These are phyloP conservation scores for Groenewaldozyma salmanticensis DNA, from an alignment of 805 yeast species.

Conservation along the genomic window DNA sequence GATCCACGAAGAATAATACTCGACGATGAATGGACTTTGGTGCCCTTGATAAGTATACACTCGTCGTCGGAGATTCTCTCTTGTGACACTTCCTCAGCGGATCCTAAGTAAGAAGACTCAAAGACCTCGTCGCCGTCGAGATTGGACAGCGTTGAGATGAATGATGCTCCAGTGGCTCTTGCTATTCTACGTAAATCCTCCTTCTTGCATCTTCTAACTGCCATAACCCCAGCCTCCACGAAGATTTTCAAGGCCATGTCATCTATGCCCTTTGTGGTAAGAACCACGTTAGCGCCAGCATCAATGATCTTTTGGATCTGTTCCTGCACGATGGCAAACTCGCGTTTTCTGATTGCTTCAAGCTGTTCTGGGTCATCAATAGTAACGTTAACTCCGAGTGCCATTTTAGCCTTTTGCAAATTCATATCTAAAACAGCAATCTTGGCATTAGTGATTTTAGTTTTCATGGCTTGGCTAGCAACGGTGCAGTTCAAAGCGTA, in stretches of 20 bases:
- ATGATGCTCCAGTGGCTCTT: slow-evolving; percentile 94
- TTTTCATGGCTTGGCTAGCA: slow-evolving; percentile 94
- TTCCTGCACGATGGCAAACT: slow-evolving; percentile 75
- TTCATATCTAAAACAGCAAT: slow-evolving; percentile 88
- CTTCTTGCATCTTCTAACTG: slow-evolving; percentile 92
- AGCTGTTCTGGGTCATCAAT: slow-evolving; percentile 96
- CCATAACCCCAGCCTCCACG: slow-evolving; percentile 87
- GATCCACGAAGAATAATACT: slow-evolving; percentile 93
- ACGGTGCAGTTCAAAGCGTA: slow-evolving; percentile 95
- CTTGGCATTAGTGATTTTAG: slow-evolving; percentile 55
- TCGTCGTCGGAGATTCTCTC: slow-evolving; percentile 92
- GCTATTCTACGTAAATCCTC: slow-evolving; percentile 97
- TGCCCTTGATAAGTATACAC: slow-evolving; percentile 84
- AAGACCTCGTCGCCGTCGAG: slow-evolving; percentile 94
- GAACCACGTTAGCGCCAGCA: slow-evolving; percentile 87
- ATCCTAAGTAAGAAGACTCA: slow-evolving; percentile 75
- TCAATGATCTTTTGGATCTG: slow-evolving; percentile 69
- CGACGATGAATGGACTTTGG: slow-evolving; percentile 82
- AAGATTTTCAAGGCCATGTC: slow-evolving; percentile 85
- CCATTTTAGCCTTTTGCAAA: slow-evolving; percentile 93
- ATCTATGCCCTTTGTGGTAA: slow-evolving; percentile 92
- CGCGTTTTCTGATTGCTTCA: slow-evolving; percentile 85
- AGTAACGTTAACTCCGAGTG: slow-evolving; percentile 94
- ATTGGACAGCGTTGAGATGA: slow-evolving; percentile 78
- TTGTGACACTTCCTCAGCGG: slow-evolving; percentile 85